Evolutionary conservation across 345 rosid species (phyloP).

Genomic region (Microcos paniculata): DNA sequence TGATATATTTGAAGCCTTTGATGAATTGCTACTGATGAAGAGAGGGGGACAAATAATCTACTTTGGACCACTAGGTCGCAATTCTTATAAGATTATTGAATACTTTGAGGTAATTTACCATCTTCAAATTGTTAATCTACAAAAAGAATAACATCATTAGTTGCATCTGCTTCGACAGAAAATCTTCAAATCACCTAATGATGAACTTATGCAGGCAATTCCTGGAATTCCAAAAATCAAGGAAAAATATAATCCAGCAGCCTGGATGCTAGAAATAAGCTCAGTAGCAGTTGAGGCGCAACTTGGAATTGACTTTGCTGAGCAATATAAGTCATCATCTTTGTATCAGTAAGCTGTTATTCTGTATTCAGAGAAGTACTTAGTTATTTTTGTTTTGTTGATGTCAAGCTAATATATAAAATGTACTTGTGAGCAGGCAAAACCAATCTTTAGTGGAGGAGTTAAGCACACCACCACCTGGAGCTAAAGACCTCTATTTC

Average conservation of each 20-base stretch:
- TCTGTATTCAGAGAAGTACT: neutral
- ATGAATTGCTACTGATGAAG: constrained; percentile 74
- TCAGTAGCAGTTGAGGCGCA: constrained; percentile 63
- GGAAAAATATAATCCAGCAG: constrained; percentile 77
- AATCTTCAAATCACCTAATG: neutral
- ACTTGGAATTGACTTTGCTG: constrained; percentile 70
- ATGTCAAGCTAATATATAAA: neutral
- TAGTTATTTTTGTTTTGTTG: neutral
- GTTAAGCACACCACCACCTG: constrained; percentile 46
- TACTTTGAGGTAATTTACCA: constrained; percentile 59
- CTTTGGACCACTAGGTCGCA: constrained; percentile 59
- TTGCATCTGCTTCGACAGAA: neutral
- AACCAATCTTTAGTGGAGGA: constrained; percentile 55
- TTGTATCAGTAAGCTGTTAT: constrained; percentile 50
- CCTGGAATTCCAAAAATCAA: constrained; percentile 63
- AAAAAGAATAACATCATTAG: neutral
- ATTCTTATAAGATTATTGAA: constrained; percentile 65
- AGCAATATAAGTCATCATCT: constrained; percentile 55
- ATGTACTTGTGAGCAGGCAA: constrained; percentile 34
- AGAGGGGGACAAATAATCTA: constrained; percentile 85
- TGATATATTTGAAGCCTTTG: constrained; percentile 88
- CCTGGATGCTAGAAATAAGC: constrained; percentile 92
- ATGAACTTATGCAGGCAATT: constrained; percentile 34
- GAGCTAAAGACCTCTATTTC: constrained; percentile 49
- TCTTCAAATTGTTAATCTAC: neutral